Percentiles rank a stretch among this genome's conserved stretches.
phyloP scores from a whole-genome alignment of 2,329 filamentous ascomycete species.

The Rutstroemia sp. region DNA sequence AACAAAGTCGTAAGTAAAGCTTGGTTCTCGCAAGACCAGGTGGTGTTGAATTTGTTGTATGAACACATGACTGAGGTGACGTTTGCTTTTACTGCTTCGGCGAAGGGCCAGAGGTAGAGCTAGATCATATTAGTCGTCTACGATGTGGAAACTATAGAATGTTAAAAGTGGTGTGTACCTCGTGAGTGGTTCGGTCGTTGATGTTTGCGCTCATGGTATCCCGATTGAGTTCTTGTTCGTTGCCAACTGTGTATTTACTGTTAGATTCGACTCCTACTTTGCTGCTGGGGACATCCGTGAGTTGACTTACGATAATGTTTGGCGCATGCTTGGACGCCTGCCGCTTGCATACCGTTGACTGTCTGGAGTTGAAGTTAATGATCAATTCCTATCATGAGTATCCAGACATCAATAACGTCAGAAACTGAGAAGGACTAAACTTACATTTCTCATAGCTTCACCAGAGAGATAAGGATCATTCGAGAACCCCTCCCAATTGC shows the following conservation, averaged over 20 bases:
- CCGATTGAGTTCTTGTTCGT: conserved; percentile 60
- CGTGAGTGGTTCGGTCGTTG: conserved; percentile 60
- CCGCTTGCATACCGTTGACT: conserved; percentile 48
- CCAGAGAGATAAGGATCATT: conserved; percentile 69
- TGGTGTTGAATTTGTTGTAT: conserved; percentile 65
- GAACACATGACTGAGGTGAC: conserved; percentile 65
- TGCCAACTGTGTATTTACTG: conserved; percentile 38
- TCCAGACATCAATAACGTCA: no score
- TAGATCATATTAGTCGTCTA: neutral
- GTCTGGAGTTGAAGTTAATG: conserved; percentile 34
- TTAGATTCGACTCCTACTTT: neutral
- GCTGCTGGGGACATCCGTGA: conserved; percentile 24
- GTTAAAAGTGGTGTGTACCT: conserved; percentile 49
- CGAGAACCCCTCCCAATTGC: conserved; percentile 81
- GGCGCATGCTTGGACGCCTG: conserved; percentile 43
- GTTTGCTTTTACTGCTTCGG: conserved; percentile 58
- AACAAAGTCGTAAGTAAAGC: conserved; percentile 53
- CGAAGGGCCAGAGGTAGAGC: conserved; percentile 45
- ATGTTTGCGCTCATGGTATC: conserved; percentile 48
- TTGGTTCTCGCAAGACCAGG: conserved; percentile 60
- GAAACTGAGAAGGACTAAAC: neutral
- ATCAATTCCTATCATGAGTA: neutral
- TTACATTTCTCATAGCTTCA: conserved; percentile 46
- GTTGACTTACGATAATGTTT: conserved; percentile 45
- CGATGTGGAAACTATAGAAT: conserved; percentile 17